Evolutionary conservation across 768 basidiomycete genomes (phyloP).

Genomic region (Suillus americanus): DNA sequence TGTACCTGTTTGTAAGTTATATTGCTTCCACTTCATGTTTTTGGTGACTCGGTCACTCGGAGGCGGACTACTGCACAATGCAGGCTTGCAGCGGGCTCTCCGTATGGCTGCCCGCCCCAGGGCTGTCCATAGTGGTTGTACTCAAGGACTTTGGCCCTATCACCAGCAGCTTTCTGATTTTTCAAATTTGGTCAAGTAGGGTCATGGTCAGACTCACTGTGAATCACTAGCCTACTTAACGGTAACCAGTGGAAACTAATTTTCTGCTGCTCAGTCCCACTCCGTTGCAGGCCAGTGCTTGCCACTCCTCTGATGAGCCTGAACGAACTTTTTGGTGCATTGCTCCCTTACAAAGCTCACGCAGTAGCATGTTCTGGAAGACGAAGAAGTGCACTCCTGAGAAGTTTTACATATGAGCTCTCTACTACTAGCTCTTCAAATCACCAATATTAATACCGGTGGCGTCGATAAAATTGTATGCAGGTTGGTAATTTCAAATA

Average conservation of each 20-base stretch:
- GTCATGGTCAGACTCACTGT: background rate
- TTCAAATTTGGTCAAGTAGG: background rate
- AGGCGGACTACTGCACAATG: too few species aligned
- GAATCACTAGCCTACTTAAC: too few species aligned
- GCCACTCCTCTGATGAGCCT: background rate
- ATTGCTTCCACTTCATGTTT: background rate
- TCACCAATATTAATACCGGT: background rate
- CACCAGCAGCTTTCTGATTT: background rate
- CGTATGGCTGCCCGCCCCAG: too few species aligned
- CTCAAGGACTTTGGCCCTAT: background rate
- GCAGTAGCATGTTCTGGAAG: background rate
- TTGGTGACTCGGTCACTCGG: background rate
- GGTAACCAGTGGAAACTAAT: too few species aligned
- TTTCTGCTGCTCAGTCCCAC: background rate
- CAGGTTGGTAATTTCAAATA: background rate
- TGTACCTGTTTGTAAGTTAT: slow-evolving; percentile 3
- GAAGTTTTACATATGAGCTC: background rate
- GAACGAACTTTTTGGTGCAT: background rate
- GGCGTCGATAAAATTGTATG: background rate
- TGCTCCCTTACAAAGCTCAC: background rate
- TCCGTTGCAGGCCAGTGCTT: background rate
- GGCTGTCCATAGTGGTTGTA: background rate
- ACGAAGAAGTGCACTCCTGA: background rate
- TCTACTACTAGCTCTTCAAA: background rate
- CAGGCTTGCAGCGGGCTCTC: too few species aligned